Percentiles rank a stretch among this genome's conserved stretches.
phyloP scores from a whole-genome alignment of 2,329 filamentous ascomycete genomes.

The Ophiocordyceps camponoti-leonardi region DNA sequence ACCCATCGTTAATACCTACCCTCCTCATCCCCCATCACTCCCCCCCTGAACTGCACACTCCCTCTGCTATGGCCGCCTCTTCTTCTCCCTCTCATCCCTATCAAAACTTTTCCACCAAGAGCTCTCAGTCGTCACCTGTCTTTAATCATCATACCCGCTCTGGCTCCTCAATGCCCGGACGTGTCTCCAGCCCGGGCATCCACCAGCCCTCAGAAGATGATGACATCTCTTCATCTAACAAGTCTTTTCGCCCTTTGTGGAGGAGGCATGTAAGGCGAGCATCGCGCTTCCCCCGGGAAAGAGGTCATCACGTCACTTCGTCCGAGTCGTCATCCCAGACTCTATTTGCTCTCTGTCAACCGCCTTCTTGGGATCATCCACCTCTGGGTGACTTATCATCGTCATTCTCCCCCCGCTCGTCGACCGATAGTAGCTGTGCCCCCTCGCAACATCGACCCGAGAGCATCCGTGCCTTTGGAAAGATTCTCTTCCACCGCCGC shows the following conservation, averaged over 20 bases:
- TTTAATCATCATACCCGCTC: too few species aligned
- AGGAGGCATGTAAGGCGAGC: neutral
- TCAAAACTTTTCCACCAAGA: too few species aligned
- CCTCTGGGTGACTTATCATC: conserved; percentile 6
- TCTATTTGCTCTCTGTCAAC: neutral
- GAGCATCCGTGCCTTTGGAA: conserved; percentile 41
- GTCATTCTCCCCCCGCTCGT: conserved; percentile 34
- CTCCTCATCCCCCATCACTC: too few species aligned
- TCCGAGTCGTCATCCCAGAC: neutral
- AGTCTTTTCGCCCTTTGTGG: neutral
- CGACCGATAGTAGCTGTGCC: conserved; percentile 33
- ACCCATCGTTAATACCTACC: too few species aligned
- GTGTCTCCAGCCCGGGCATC: too few species aligned
- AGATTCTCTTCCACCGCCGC: conserved; percentile 39
- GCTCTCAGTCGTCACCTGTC: too few species aligned
- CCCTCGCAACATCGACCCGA: conserved; percentile 37
- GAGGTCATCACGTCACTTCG: neutral
- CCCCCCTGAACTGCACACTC: too few species aligned
- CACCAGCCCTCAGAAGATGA: too few species aligned
- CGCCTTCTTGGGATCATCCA: conserved; percentile 7
- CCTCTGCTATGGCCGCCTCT: too few species aligned
- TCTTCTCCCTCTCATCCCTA: too few species aligned
- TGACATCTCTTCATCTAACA: neutral
- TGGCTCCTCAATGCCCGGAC: too few species aligned
- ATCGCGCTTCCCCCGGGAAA: neutral